Base-by-base conservation (phyloP, 139 green algal species). In the Tetradesmus obliquus region DNA sequence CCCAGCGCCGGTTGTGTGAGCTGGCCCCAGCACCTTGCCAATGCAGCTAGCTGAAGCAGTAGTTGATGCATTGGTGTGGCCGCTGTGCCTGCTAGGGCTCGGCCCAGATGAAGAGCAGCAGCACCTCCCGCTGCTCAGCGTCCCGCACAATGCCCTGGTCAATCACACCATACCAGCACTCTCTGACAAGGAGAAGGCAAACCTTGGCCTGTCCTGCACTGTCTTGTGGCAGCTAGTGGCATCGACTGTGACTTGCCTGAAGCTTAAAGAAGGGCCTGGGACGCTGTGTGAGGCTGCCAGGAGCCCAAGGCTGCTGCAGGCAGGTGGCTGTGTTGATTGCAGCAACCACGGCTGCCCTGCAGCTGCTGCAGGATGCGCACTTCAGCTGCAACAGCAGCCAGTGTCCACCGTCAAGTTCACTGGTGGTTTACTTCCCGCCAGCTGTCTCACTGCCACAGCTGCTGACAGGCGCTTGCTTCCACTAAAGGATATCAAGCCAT, bases 21-120 rank as follows among this genome's bases (percentile, higher is more conserved):
- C 66, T 19, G n/a, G 15, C 66, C n/a, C 17, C 66, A 76, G 66
- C 66, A 76, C 7, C 10, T 19, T 20, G 60, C 60, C n/a, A 76
- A 24, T 76, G 66, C n/a, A 76, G 66, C 66, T 76, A 19, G 17
- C 45, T 19, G 84, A 89, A 0, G 60, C 84, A 62, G 84, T 81
- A 32, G 84, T 89, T 1, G 84, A 84, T 55, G 71, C 53, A 19
- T 90, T 90, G 4, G 53, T 90, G 1, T 90, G 86, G 86, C 86
- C 86, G 20, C 22, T 90, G 69, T 24, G 71, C 3, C 19, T 90
- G 20, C 86, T 90, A 7, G 86, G 86, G 5, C 57, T 90, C 55
- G 86, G 22, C n/a, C 53, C 76, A 24, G 9, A 32, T 32, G 8
- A 58, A 53, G 19, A 90, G n/a, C 71, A 79, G 3, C 10, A 83